Conservation (phyloP, 1,284 basidiomycete genomes). For the Moesziomyces parantarcticus region DNA sequence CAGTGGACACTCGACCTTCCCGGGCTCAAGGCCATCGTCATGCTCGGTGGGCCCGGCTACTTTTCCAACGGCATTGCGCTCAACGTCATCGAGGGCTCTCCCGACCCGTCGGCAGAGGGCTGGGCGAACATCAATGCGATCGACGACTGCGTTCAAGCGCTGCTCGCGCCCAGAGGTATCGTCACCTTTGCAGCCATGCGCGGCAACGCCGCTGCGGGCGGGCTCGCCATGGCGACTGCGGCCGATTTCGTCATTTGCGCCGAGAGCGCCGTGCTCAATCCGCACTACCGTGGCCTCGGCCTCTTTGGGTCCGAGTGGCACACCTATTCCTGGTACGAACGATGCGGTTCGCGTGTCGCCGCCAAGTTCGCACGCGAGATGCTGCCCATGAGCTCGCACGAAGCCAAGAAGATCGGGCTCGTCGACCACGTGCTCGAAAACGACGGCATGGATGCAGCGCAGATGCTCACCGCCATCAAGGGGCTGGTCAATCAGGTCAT, state of each 20-base stretch:
- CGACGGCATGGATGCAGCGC: conserved; percentile 10
- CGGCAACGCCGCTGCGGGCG: conserved; percentile 71
- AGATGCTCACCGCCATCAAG: conserved; percentile 29
- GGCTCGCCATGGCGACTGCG: conserved; percentile 70
- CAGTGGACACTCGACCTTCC: conserved; percentile 68
- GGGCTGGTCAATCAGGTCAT: conserved; percentile 43
- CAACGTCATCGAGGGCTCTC: conserved; percentile 70
- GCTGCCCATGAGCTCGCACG: conserved; percentile 68
- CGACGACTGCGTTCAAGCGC: conserved; percentile 62
- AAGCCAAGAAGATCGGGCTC: conserved; percentile 39
- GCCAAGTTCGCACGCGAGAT: conserved; percentile 68
- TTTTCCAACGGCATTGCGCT: conserved; percentile 71
- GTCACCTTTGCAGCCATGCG: conserved; percentile 70
- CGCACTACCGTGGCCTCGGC: conserved; percentile 70
- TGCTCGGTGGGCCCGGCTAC: conserved; percentile 69
- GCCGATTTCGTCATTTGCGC: conserved; percentile 69
- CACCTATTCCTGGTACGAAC: conserved; percentile 69
- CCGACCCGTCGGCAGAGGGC: conserved; percentile 69
- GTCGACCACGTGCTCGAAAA: conserved; percentile 47
- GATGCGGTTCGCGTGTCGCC: conserved; percentile 67
- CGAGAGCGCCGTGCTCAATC: conserved; percentile 69
- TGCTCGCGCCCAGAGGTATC: conserved; percentile 68
- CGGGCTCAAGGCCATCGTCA: conserved; percentile 67
- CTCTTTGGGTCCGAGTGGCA: conserved; percentile 70
- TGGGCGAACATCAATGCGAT: conserved; percentile 71